Evolutionary conservation across 2,329 filamentous ascomycete species (phyloP), one percentile per base, ranked within the genome.

Genomic region (Sclerotiophoma versabilis): DNA sequence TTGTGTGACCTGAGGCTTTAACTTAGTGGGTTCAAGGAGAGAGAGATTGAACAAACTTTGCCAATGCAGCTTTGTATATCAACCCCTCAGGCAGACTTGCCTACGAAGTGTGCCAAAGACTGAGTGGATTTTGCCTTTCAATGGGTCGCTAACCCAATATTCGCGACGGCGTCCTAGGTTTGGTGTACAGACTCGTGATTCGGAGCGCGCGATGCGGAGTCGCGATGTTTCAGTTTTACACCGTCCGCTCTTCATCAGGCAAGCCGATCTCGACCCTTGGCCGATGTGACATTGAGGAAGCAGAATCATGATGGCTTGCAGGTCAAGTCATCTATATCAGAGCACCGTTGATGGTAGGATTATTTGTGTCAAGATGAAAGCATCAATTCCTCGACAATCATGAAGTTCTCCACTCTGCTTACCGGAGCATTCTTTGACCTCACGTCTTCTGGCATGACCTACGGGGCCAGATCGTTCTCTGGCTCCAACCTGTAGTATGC

Each of bases 181-280:
- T 23, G 42, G 17, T 14, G 25, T 29, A 23, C 8, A 20, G 14
- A 27, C 20, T 26, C 19, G 41, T 27, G 41, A 29, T 49, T 54
- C 50, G 50, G 44, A 54, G 44, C 44, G 44, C 50, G 50, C 50
- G 50, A 49, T 49, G 44, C 44, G 50, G 50, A 54, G 50, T 43
- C 43, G 37, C 37, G 37, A 11, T 26, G 50, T 54, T 54, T 54
- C 50, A 54, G 50, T 44, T 38, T 38, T 49, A 27, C 44, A 44
- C 23, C 17, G 26, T 39, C 37, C 38, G 50, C 22, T 38, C 50
- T 32, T n/a, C 17, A 43, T 43, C 30, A 37, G 44, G 50, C 45
- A 48, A 38, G 45, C 49, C 30, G 27, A 54, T 38, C 39, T 44
- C 30, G 38, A 30, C 8, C 25, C n/a, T 48, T 26, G 2, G 19